Base-by-base conservation (phyloP, 2,329 filamentous ascomycete genomes). In the Beauveria varroae region DNA sequence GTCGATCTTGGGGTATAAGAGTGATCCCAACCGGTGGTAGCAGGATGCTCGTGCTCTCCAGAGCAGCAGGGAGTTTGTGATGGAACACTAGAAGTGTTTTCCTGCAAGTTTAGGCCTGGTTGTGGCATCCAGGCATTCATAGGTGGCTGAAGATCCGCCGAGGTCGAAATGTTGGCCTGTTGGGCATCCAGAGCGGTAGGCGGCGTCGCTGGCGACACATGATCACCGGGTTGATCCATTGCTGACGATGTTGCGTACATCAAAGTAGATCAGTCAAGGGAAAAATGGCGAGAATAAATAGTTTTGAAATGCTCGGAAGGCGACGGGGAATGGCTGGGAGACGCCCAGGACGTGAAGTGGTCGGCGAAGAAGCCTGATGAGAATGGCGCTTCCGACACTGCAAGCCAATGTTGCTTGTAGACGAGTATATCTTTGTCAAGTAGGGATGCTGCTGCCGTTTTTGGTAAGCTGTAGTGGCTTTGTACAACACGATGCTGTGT, bases 91-190 rank as follows among this genome's bases (percentile, higher is more conserved):
- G 51, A 22, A 7, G 41, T 40, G 43, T 44, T 54, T 54, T 60
- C 50, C 16, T 54, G 58, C 22, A 41, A 12, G 20, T 16, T 49
- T 9, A 55, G 16, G 51, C 51, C 43, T 3, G 50, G 7, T 18
- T 60, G 50, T 20, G 58, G 51, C 30, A 60, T 60, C 58, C 58
- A 60, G 28, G 58, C 58, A 24, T 53, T 49, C 43, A 55, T 55
- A 2, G 58, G 34, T 9, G 58, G 41, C 50, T 55, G 58, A 14
- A 55, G 44, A 49, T 60, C 43, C 18, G 41, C 50, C 10, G 57
- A 52, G 40, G 50, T 55, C 18, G 58, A 54, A 43, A 40, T 60
- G 57, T 37, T 53, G 57, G 26, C 20, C 30, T 60, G 58, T 37
- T 60, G 58, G 50, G 58, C 41, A 55, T 55, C 51, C 28, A 47